These are phyloP conservation scores for Plectosphaerella plurivora DNA, from an alignment of 2,329 filamentous ascomycete species.

Conservation along the genomic window DNA sequence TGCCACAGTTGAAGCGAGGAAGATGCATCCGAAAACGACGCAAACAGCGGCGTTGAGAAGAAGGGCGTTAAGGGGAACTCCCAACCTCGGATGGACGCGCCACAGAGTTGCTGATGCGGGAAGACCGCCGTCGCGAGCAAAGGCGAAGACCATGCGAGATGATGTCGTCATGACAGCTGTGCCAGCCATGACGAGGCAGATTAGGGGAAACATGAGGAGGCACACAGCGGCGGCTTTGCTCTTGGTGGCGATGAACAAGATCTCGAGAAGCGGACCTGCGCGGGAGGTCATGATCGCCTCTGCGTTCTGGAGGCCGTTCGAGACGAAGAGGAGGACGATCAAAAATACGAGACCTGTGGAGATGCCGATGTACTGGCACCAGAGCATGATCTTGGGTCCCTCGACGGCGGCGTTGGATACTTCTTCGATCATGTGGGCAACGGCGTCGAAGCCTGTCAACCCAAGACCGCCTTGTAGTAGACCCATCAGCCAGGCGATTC, in stretches of 20 bases:
- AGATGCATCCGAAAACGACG: slow-evolving; percentile 65
- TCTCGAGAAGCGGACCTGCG: slow-evolving; percentile 56
- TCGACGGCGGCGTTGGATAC: slow-evolving; percentile 35
- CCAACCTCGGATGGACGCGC: slow-evolving; percentile 54
- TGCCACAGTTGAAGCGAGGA: slow-evolving; percentile 62
- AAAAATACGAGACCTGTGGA: slow-evolving; percentile 60
- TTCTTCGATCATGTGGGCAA: slow-evolving; percentile 31
- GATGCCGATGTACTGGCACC: slow-evolving; percentile 58
- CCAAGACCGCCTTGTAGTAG: slow-evolving; percentile 32
- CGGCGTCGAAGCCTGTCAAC: slow-evolving; percentile 30
- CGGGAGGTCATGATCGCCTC: slow-evolving; percentile 48
- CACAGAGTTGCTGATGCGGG: slow-evolving; percentile 57
- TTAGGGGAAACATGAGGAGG: slow-evolving; percentile 61
- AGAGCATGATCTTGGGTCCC: slow-evolving; percentile 37
- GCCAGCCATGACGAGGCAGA: slow-evolving; percentile 61
- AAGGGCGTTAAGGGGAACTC: slow-evolving; percentile 63
- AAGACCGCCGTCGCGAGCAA: slow-evolving; percentile 63
- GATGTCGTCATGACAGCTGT: slow-evolving; percentile 63
- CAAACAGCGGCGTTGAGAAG: slow-evolving; percentile 56
- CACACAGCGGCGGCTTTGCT: slow-evolving; percentile 59
- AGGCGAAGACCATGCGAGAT: slow-evolving; percentile 63
- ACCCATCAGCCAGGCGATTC: slow-evolving; percentile 41
- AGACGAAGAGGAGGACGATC: slow-evolving; percentile 58
- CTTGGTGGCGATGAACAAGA: slow-evolving; percentile 57
- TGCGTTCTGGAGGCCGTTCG: slow-evolving; percentile 40